A percentile compares a stretch with the other conserved stretches of the same genome.
Conservation (phyloP, 2,329 filamentous ascomycete species). For the Pseudocercospora fijiensis region DNA sequence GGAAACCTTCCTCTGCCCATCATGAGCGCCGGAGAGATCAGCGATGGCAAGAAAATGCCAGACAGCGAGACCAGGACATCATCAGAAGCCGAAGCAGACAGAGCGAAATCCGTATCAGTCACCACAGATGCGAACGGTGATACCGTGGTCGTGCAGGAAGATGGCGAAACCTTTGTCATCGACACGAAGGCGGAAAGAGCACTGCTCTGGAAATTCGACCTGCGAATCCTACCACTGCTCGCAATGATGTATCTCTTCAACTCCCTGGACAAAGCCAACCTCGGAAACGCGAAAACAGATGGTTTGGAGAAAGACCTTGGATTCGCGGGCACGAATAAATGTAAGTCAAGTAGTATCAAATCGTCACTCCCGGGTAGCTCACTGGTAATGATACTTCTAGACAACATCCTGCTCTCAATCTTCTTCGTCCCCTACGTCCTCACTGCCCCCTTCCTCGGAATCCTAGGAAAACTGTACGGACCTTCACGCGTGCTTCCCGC, state of each 20-base stretch:
- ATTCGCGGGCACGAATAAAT: constrained; percentile 57
- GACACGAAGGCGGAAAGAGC: constrained; percentile 50
- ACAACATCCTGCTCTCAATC: constrained; percentile 67
- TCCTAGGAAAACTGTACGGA: constrained; percentile 68
- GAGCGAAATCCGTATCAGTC: constrained; percentile 23
- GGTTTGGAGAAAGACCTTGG: constrained; percentile 54
- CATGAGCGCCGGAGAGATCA: not conserved
- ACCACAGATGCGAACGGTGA: constrained; percentile 23
- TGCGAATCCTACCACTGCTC: constrained; percentile 57
- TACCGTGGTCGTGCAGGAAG: constrained; percentile 24
- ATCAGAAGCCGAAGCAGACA: constrained; percentile 11
- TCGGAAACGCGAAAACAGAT: constrained; percentile 47
- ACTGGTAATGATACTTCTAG: no score
- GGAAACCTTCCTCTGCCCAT: not conserved
- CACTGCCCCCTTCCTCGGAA: constrained; percentile 63
- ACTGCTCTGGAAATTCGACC: constrained; percentile 57
- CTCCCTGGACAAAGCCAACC: constrained; percentile 49
- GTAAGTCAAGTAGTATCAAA: not conserved
- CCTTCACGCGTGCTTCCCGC: constrained; percentile 57
- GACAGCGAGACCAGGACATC: constrained; percentile 15
- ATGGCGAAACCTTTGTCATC: constrained; percentile 37
- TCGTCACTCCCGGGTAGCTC: no score
- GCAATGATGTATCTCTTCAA: constrained; percentile 62
- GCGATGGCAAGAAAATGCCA: constrained; percentile 13
- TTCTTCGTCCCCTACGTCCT: constrained; percentile 76